A percentile compares a stretch with the other conserved stretches of the same genome.
Conservation (phyloP, 345 rosid species). For the Bruguiera sexangula region DNA sequence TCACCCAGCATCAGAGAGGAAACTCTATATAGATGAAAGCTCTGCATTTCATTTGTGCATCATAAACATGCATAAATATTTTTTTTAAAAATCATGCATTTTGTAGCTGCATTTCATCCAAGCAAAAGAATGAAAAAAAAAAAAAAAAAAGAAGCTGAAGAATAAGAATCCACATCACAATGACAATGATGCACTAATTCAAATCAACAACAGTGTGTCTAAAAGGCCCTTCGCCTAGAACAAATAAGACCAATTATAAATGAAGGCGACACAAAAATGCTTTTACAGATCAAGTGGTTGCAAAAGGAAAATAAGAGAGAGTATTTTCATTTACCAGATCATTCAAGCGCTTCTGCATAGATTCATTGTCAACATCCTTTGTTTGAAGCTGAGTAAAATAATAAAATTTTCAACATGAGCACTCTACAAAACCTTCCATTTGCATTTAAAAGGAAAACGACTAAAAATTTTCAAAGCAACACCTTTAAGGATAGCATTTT, state of each 20-base stretch:
- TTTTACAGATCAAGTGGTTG: neutral
- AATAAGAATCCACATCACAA: no score
- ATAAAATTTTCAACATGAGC: constrained; percentile 14
- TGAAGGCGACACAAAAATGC: neutral
- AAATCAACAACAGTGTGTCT: no score
- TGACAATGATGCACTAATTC: no score
- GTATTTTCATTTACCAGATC: constrained; percentile 48
- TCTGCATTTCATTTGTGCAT: no score
- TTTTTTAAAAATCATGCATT: no score
- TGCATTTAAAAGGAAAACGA: neutral
- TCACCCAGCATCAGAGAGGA: no score
- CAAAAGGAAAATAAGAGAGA: neutral
- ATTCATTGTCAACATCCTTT: constrained; percentile 53
- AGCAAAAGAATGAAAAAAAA: no score
- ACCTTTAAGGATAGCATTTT: constrained; percentile 51
- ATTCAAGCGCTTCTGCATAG: constrained; percentile 53
- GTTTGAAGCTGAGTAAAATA: constrained; percentile 53
- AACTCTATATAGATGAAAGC: no score
- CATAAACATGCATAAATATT: no score
- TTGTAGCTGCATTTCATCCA: no score
- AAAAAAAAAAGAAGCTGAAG: no score
- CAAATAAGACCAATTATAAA: neutral
- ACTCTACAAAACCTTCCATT: neutral
- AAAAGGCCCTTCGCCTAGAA: neutral
- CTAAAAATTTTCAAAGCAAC: neutral